Evolutionary conservation across 352 stramenopile genomes (phyloP), one percentile per base, ranked within the genome.

Genomic region (Phytopythium mirpurense): DNA sequence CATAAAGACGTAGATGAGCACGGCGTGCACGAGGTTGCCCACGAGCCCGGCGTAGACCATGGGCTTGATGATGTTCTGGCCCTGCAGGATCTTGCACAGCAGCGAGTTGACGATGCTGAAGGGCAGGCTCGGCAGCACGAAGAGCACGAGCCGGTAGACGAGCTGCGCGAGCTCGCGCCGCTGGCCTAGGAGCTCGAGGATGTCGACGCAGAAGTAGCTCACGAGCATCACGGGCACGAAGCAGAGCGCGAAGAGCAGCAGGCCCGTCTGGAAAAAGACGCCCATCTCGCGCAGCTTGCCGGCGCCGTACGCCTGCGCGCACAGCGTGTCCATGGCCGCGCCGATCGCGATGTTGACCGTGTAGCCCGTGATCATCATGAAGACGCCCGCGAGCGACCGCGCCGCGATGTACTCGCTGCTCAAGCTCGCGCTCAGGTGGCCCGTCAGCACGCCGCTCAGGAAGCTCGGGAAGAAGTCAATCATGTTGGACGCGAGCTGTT

Each of bases 251-350:
- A 95, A 87, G 48, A 96, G 66, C 26, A 93, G 44, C 11, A 86
- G 47, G 0, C 86, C 83, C 3, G 86, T 95, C 56, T 96, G 81
- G 53, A 93, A 85, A 60, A 95, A 96, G 27, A 89, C 68, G 9
- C 88, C 86, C 63, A 96, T 88, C 56, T 93, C 80, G 43, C 77
- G 70, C 34, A 91, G 68, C 63, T 93, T 87, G 42, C 84, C 83
- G n/a, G 88, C 86, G 40, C 87, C 84, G 50, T 87, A 89, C 23
- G 86, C 83, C 41, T 94, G 78, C 12, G 81, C 72, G 36, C 85
- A 96, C 11, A 96, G 70, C 40, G 88, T 96, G 59, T 96, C 86
- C 82, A 96, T 94, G 29, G 88, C 88, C 21, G 82, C 87, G 35
- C 83, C 78, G 47, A 96, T 84, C 24, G 81, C 83, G 23, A 93